Base-by-base conservation (phyloP, 2,329 filamentous ascomycete species). In the Fusarium pseudoanthophilum region DNA sequence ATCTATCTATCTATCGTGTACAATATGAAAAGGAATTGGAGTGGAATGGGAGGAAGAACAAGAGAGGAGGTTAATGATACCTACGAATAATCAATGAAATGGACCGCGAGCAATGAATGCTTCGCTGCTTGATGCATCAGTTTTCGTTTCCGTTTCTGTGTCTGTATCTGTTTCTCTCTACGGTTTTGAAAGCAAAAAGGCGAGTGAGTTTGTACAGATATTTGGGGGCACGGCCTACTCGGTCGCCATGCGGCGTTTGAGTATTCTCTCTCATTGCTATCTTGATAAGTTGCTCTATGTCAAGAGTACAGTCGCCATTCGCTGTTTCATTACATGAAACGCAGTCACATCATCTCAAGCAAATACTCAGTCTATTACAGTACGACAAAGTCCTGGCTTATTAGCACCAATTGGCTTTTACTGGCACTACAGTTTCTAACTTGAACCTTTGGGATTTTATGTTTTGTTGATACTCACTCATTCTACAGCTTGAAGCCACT, bases 1-100 rank as follows among this genome's bases (percentile, higher is more conserved):
- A 10, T 20, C 28, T 32, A 24, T 32, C 28, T 37, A 10, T 20
- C 28, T 32, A 24, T 32, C 28, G 34, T 69, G 59, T 68, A 45
- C 46, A 37, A 58, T 30, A 49, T n/a, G 32, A 10, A 53, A 58
- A 24, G 10, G 28, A 46, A 57, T 16, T 20, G 36, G 49, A 36
- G 28, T 20, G 42, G 34, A 40, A 11, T 34, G 26, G 26, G 11
- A 14, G 32, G n/a, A 34, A 52, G 16, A 26, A 14, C 4, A 20
- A 24, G 46, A 56, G 57, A 28, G 58, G 68, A 37, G 48, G 63
- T 49, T 60, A 60, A 69, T 72, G 57, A 72, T 72, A 72, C 43
- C 53, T 62, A 58, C 60, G 42, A 60, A 72, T 57, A n/a, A 64
- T 57, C 57, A 57, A 68, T 68, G 64, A 68, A 52, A 48, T 43